phyloP scores from a whole-genome alignment of 2,329 filamentous ascomycete genomes.

The Westerdykella aurantiaca region DNA sequence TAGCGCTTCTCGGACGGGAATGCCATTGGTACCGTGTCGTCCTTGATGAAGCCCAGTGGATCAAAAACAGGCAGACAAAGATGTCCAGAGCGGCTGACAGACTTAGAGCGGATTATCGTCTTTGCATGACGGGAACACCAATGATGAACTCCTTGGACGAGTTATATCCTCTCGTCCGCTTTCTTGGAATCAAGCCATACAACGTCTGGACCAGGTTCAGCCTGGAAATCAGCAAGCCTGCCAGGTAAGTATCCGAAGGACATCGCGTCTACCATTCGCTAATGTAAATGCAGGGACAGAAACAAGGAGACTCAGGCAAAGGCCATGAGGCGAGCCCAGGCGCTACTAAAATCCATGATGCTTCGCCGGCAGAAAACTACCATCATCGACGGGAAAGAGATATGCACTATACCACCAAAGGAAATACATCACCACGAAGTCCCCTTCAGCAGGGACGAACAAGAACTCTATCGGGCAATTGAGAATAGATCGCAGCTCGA shows the following conservation, averaged over 20 bases:
- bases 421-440: conserved; percentile 57
- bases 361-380: conserved; percentile 78
- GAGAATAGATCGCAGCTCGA: conserved; percentile 61
- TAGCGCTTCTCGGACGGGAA: conserved; percentile 52
- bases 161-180: conserved; percentile 69
- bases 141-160: conserved; percentile 86
- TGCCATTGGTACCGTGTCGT: conserved; percentile 60
- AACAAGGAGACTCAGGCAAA: conserved; percentile 27
- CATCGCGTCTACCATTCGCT: neutral
- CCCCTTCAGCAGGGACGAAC: conserved; percentile 61
- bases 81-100: conserved; percentile 54
- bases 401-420: conserved; percentile 63
- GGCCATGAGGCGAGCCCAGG: conserved; percentile 67
- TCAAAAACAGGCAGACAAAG: conserved; percentile 67
- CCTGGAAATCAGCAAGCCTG: conserved; percentile 46
- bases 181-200: conserved; percentile 72
- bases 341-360: conserved; percentile 72
- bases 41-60: conserved; percentile 73
- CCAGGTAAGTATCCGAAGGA: neutral
- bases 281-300: conserved; percentile 36
- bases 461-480: conserved; percentile 58
- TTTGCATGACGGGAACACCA: conserved; percentile 74
- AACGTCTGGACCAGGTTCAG: conserved; percentile 59
- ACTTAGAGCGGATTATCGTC: conserved; percentile 57
- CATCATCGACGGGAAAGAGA: conserved; percentile 70